Conservation (phyloP, 805 yeast species). For the Candida ascalaphidarum region DNA sequence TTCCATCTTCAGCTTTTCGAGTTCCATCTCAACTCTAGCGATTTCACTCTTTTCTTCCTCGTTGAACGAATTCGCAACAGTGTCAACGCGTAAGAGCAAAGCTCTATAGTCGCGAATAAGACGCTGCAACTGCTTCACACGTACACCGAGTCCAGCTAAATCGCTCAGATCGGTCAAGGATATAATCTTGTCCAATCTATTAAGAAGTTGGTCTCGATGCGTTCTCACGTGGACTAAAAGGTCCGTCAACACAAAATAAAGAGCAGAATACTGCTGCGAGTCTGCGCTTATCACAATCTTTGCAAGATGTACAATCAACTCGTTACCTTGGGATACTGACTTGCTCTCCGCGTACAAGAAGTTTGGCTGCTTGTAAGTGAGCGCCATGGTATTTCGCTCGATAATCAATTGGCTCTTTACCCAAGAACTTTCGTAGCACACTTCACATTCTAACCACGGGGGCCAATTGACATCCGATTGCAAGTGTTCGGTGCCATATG, state of each 20-base stretch:
- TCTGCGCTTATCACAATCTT: slow-evolving; percentile 31
- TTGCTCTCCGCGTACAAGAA: slow-evolving; percentile 32
- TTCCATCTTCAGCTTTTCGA: slow-evolving; percentile 24
- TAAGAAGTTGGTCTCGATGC: slow-evolving; percentile 21
- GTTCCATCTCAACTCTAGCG: slow-evolving; percentile 19
- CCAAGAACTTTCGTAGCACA: slow-evolving; percentile 14
- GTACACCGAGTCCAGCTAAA: slow-evolving; percentile 22
- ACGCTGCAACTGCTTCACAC: slow-evolving; percentile 21
- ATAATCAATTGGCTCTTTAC: slow-evolving; percentile 18
- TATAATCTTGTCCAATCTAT: slow-evolving; percentile 29
- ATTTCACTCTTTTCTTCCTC: slow-evolving; percentile 12
- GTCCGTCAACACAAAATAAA: slow-evolving; percentile 27
- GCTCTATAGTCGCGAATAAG: slow-evolving; percentile 18
- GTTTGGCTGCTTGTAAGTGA: slow-evolving; percentile 45
- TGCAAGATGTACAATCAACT: slow-evolving; percentile 23
- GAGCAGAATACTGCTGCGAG: slow-evolving; percentile 27
- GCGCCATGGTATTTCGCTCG: slow-evolving; percentile 31
- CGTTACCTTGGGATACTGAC: slow-evolving; percentile 13
- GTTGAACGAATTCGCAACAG: slow-evolving; percentile 16
- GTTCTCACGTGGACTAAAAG: slow-evolving; percentile 21
- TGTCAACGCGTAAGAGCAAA: slow-evolving; percentile 33
- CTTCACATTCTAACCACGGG: slow-evolving; percentile 15
- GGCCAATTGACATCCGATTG: slow-evolving; percentile 4
- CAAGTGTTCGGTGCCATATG: slow-evolving; percentile 5
- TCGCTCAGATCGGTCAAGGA: slow-evolving; percentile 28